Evolutionary conservation across 768 basidiomycete species (phyloP), one percentile per base, ranked within the genome.

Genomic region (Ephemerocybe angulata): DNA sequence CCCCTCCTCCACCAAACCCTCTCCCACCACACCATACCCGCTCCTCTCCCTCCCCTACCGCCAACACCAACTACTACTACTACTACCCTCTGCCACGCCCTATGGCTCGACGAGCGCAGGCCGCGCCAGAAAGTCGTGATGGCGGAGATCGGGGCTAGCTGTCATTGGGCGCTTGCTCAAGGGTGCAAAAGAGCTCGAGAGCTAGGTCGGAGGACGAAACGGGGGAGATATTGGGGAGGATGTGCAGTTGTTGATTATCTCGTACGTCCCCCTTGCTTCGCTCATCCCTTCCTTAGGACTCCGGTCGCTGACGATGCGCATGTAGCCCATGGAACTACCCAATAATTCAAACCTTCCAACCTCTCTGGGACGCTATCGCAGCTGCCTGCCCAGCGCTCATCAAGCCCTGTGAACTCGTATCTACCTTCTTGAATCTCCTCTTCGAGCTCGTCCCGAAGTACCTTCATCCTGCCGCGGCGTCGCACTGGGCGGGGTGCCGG

Each of bases 311-410:
- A 27, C 17, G 8, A 17, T 17, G 50, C 12, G 19, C n/a, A 19
- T 22, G 15, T 15, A 86, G 84, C 17, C 84, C 84, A 2, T 87
- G 84, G 84, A 87, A 87, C 61, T 87, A 82, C 59, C 86, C 86
- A 0, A 61, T 83, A 49, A 68, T 81, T 8, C 74, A 85, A 28
- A 72, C 69, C 63, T 65, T 87, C 5, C 77, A 78, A 35, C 86
- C 87, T 3, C 69, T 86, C 21, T 73, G 79, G 47, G 88, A 88
- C 3, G 89, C 89, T 1, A 86, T 92, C 47, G 76, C 87, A 0
- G 87, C 88, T 1, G 90, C 90, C 0, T 87, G 85, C 61, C 76
- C 83, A n/a, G 79, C 76, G 0, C 75, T 83, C 8, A 43, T 90
- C 62, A 90, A 91, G 63, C 78, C 80, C 0, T 88, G 87, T 7